phyloP scores from a whole-genome alignment of 1,284 basidiomycete species.

The Irpex sp. region DNA sequence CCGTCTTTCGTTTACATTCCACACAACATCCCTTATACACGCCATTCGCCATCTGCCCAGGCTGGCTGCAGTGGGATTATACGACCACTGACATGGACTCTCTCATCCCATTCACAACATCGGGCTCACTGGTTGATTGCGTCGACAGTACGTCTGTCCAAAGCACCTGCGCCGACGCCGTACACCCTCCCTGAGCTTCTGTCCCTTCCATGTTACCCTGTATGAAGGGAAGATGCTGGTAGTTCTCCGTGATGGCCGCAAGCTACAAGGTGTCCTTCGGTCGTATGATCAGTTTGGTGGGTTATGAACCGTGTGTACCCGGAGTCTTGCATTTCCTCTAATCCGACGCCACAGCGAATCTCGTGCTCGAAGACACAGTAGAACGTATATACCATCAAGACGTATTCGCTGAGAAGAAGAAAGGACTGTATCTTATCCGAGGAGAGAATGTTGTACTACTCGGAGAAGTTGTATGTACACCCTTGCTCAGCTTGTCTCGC shows the following conservation, averaged over 20 bases:
- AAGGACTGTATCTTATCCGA: slow-evolving; percentile 90
- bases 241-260: slow-evolving; percentile 92
- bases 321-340: not conserved
- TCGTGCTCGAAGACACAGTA: slow-evolving; percentile 87
- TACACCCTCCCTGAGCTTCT: slow-evolving; percentile 45
- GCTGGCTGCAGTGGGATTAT: not conserved
- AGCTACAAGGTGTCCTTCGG: slow-evolving; percentile 92
- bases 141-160: slow-evolving; percentile 93
- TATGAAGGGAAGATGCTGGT: slow-evolving; percentile 95
- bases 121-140: slow-evolving; percentile 93
- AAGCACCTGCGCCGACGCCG: slow-evolving; percentile 45
- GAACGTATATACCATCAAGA: slow-evolving; percentile 85
- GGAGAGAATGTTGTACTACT: slow-evolving; percentile 98
- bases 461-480: slow-evolving; percentile 86
- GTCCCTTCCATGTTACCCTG: slow-evolving; percentile 19
- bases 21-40: not conserved
- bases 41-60: not conserved
- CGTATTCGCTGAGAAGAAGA: slow-evolving; percentile 79
- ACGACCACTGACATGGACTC: slow-evolving; percentile 69
- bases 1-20: not conserved
- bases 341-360: slow-evolving; percentile 64
- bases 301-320: slow-evolving; percentile 24
- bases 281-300: slow-evolving; percentile 99
- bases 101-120: slow-evolving; percentile 94
- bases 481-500: not conserved